Conservation (phyloP, 768 basidiomycete genomes). For the Suillus luteus region DNA sequence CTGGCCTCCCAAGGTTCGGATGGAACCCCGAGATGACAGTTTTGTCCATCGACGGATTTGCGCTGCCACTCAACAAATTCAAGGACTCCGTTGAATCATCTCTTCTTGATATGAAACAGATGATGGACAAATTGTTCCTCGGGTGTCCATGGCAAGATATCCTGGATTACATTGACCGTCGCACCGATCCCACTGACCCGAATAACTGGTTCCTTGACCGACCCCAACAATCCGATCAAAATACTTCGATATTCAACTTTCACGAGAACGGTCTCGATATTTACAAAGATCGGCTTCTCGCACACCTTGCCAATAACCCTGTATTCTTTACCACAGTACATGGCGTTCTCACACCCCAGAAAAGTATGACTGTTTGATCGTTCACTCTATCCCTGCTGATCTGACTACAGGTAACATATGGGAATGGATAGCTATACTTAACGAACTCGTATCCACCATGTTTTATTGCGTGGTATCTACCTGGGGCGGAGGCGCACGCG, state of each 20-base stretch:
- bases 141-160: neutral
- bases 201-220: neutral
- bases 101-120: neutral
- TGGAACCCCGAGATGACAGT: neutral
- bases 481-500: conserved; percentile 21
- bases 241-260: neutral
- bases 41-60: neutral
- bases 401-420: conserved; percentile 1
- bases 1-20: neutral
- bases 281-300: neutral
- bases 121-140: neutral
- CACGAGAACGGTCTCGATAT: neutral
- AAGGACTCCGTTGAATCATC: neutral
- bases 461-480: conserved; percentile 17
- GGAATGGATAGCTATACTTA: conserved; percentile 12
- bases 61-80: neutral
- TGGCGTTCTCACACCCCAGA: neutral
- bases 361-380: neutral
- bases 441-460: conserved; percentile 13
- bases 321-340: neutral
- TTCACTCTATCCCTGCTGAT: neutral
- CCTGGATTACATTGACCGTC: neutral
- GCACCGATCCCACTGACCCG: neutral
- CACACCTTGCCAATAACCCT: neutral
- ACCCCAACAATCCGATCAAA: neutral